Evolutionary conservation across 1,284 basidiomycete species (phyloP).

Genomic region (Tilletia caries): DNA sequence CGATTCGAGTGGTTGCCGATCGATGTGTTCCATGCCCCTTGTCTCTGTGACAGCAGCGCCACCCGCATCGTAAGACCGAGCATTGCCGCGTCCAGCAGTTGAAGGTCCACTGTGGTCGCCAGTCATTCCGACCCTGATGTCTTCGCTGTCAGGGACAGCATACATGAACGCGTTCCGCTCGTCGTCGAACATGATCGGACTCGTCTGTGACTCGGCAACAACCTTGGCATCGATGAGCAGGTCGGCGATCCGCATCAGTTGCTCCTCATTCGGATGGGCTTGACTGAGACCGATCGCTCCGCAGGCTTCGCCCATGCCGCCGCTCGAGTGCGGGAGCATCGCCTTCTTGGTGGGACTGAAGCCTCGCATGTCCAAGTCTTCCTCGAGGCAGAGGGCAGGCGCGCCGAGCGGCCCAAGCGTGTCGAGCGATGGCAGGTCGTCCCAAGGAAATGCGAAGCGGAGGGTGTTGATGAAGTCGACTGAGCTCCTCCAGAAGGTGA

Average conservation of each 20-base stretch:
- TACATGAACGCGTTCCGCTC: slow-evolving; percentile 34
- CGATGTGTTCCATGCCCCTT: too few relatives aligned
- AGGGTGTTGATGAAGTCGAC: slow-evolving; percentile 68
- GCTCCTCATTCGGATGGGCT: slow-evolving; percentile 89
- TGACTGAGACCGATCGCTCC: slow-evolving; percentile 50
- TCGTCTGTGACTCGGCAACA: slow-evolving; percentile 61
- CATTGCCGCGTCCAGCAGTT: too few relatives aligned
- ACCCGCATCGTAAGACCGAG: too few relatives aligned
- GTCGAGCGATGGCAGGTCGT: slow-evolving; percentile 61
- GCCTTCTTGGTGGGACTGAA: slow-evolving; percentile 74
- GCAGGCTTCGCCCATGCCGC: slow-evolving; percentile 34
- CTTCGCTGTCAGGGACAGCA: neutral
- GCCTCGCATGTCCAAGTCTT: slow-evolving; percentile 84
- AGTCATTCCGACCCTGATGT: neutral
- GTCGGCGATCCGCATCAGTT: slow-evolving; percentile 87
- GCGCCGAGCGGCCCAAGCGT: slow-evolving; percentile 55
- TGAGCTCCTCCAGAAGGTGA: slow-evolving; percentile 69
- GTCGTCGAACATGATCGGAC: slow-evolving; percentile 43
- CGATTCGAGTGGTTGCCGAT: too few relatives aligned
- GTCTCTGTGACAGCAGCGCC: too few relatives aligned
- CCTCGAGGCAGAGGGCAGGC: slow-evolving; percentile 67
- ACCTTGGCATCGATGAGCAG: slow-evolving; percentile 71
- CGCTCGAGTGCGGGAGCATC: slow-evolving; percentile 34
- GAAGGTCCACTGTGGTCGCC: too few relatives aligned
- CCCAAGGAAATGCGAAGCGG: slow-evolving; percentile 67